phyloP scores from a whole-genome alignment of 768 basidiomycete species.

The Lentinula raphanica region DNA sequence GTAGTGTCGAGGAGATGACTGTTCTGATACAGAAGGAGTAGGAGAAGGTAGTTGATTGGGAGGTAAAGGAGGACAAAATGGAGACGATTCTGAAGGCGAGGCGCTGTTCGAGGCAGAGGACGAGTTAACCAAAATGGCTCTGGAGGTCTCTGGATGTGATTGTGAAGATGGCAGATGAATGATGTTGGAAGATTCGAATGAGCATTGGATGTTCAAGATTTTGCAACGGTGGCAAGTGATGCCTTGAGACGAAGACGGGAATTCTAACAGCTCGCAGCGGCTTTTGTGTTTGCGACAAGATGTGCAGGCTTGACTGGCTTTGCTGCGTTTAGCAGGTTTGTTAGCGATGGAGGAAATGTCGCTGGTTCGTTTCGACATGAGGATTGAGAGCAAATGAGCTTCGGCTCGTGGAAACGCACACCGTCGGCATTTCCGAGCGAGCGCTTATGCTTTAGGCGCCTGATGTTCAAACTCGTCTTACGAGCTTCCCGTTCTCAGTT shows the following conservation, averaged over 20 bases:
- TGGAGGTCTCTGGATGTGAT: background rate
- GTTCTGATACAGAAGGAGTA: background rate
- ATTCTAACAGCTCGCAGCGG: slow-evolving; percentile 46
- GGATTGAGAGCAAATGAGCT: background rate
- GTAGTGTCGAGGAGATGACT: background rate
- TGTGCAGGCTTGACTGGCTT: slow-evolving; percentile 39
- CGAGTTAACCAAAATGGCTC: background rate
- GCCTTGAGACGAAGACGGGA: slow-evolving; percentile 19
- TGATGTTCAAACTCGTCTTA: no score
- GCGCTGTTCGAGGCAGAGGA: background rate
- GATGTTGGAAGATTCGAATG: slow-evolving; percentile 33
- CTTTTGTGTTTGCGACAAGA: slow-evolving; percentile 45
- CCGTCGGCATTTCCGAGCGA: background rate
- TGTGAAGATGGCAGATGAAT: slow-evolving; percentile 17
- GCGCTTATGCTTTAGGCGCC: background rate
- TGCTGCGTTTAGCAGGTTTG: slow-evolving; percentile 31
- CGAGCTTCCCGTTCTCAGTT: no score
- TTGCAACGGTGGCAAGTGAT: slow-evolving; percentile 46
- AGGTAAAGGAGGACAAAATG: background rate
- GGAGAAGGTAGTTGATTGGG: background rate
- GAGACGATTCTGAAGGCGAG: slow-evolving; percentile 11
- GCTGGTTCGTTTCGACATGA: background rate
- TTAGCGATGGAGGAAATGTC: background rate
- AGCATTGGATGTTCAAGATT: slow-evolving; percentile 41
- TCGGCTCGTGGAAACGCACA: background rate